Percentiles rank a stretch among this genome's conserved stretches.
These are phyloP conservation scores for Ophiostoma fasciatum DNA, from an alignment of 2,329 filamentous ascomycete genomes.

Conservation along the genomic window DNA sequence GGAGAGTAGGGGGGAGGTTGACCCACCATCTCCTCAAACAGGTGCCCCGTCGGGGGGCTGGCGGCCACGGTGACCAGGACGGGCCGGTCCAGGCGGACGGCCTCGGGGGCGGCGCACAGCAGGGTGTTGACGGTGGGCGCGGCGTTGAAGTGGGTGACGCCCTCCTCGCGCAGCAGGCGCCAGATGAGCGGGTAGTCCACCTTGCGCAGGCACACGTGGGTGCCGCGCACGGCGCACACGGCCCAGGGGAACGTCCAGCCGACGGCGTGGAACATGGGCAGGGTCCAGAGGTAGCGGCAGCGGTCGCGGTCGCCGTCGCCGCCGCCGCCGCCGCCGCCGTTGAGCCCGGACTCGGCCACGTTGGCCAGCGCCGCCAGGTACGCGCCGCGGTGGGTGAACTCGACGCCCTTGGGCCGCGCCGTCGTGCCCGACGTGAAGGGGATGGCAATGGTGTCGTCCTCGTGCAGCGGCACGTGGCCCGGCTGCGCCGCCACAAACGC, in stretches of 20 bases:
- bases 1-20: not conserved
- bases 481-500: constrained; percentile 28
- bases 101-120: constrained; percentile 66
- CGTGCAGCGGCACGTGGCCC: constrained; percentile 36
- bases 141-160: constrained; percentile 88
- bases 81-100: constrained; percentile 49
- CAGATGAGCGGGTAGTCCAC: constrained; percentile 92
- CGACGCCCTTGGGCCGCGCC: constrained; percentile 78
- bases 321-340: constrained; percentile 20
- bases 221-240: constrained; percentile 77
- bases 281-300: constrained; percentile 78
- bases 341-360: constrained; percentile 76
- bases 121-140: constrained; percentile 94
- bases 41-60: constrained; percentile 72
- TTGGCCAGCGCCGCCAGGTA: constrained; percentile 80
- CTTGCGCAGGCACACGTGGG: constrained; percentile 86
- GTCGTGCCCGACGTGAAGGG: constrained; percentile 94
- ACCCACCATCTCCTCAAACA: constrained; percentile 81
- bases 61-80: constrained; percentile 88
- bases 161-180: constrained; percentile 71
- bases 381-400: constrained; percentile 75
- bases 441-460: constrained; percentile 71
- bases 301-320: constrained; percentile 29
- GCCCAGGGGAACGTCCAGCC: constrained; percentile 90
- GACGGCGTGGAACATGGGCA: constrained; percentile 69